These are phyloP conservation scores for Rhynchospora tenuis DNA, from an alignment of 176 grass and related monocot species.

Conservation along the genomic window DNA sequence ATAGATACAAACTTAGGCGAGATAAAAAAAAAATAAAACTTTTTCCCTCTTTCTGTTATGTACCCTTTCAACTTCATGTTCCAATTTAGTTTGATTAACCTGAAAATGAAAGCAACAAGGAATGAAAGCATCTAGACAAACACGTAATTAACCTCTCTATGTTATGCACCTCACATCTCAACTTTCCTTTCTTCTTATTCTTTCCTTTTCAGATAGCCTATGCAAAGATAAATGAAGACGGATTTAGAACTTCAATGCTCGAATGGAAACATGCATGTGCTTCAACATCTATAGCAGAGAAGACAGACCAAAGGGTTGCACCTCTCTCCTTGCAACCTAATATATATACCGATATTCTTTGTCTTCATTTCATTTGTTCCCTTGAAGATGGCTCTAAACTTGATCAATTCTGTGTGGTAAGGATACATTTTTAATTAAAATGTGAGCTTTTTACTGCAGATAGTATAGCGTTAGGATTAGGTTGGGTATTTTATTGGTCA, in stretches of 20 bases:
- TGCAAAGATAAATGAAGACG: too few species aligned
- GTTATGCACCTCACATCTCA: too few species aligned
- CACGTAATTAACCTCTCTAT: too few species aligned
- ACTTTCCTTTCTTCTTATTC: background rate
- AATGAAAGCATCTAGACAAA: too few species aligned
- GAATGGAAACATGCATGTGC: conserved; percentile 64
- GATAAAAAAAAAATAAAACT: too few species aligned
- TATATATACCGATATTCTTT: conserved; percentile 83
- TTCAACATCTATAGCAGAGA: conserved; percentile 55
- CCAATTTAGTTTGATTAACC: too few species aligned
- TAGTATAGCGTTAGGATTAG: background rate
- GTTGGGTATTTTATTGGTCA: background rate
- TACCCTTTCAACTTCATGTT: too few species aligned
- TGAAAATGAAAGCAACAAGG: too few species aligned
- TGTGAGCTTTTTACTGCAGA: background rate
- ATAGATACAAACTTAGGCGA: too few species aligned
- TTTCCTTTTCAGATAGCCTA: conserved; percentile 45
- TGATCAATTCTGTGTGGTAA: conserved; percentile 57
- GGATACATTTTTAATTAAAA: background rate
- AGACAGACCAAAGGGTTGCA: conserved; percentile 68
- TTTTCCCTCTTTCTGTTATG: too few species aligned
- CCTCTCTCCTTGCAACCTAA: conserved; percentile 77
- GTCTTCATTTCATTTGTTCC: conserved; percentile 59
- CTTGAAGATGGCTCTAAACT: conserved; percentile 30
- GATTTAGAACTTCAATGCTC: conserved; percentile 53